Evolutionary conservation across 2,329 filamentous ascomycete genomes (phyloP).

Genomic region (Salinomyces thailandicus): DNA sequence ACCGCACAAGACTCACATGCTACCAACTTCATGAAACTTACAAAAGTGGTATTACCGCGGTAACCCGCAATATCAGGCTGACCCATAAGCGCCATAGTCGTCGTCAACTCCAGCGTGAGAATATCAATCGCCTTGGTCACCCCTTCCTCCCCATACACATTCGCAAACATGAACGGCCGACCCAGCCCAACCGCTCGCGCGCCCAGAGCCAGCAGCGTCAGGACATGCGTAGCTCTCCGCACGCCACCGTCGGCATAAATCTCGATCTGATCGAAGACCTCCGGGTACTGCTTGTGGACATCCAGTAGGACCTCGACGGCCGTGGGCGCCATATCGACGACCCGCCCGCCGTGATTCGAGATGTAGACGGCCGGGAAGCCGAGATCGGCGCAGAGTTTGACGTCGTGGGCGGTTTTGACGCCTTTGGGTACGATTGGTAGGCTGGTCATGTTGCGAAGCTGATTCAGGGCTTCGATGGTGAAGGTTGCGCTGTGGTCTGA

Average conservation of each 20-base stretch:
- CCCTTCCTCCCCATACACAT: conserved; percentile 23
- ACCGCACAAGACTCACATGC: too few species aligned
- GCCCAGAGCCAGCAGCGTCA: conserved; percentile 44
- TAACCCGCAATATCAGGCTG: too few species aligned
- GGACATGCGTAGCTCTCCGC: conserved; percentile 39
- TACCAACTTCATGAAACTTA: too few species aligned
- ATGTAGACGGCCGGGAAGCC: conserved; percentile 42
- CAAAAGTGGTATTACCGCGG: too few species aligned
- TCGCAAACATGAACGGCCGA: conserved; percentile 44
- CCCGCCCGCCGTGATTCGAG: conserved; percentile 43
- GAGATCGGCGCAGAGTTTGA: conserved; percentile 32
- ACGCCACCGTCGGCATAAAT: conserved; percentile 44
- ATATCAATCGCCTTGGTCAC: conserved; percentile 17
- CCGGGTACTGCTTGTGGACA: conserved; percentile 47
- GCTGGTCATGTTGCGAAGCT: too few species aligned
- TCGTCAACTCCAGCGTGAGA: too few species aligned
- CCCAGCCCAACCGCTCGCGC: conserved; percentile 49
- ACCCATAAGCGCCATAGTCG: too few species aligned
- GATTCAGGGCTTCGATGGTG: conserved; percentile 8
- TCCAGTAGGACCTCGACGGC: conserved; percentile 46
- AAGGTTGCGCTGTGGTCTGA: background rate
- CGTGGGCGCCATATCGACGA: conserved; percentile 40
- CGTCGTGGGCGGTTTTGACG: conserved; percentile 42
- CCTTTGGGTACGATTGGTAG: conserved; percentile 35
- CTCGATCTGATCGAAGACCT: conserved; percentile 20